A percentile compares a stretch with the other conserved stretches of the same genome.
phyloP scores from a whole-genome alignment of 768 basidiomycete species.

The Lentinula raphanica region DNA sequence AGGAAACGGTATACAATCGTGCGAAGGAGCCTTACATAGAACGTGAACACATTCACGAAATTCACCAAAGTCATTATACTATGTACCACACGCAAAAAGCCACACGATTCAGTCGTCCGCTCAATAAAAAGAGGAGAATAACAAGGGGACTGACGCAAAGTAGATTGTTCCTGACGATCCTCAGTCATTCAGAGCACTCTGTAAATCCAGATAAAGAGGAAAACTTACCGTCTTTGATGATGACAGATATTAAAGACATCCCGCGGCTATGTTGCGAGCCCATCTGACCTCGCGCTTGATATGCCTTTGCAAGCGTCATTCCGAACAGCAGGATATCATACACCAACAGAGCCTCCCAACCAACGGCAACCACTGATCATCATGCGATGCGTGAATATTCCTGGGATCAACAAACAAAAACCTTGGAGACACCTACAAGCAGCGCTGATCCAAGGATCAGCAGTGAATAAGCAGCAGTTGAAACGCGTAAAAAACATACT shows the following conservation, averaged over 20 bases:
- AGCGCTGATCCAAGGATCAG: neutral
- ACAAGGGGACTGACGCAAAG: constrained; percentile 1
- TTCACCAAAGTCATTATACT: neutral
- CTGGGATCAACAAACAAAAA: too few relatives aligned
- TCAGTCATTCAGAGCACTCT: neutral
- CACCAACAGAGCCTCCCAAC: neutral
- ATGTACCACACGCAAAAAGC: too few relatives aligned
- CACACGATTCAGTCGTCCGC: too few relatives aligned
- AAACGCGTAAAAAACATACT: neutral
- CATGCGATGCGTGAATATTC: too few relatives aligned
- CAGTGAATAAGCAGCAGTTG: neutral
- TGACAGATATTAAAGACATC: neutral
- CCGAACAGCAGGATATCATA: neutral
- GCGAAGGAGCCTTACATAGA: neutral
- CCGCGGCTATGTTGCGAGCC: neutral
- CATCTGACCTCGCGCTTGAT: neutral
- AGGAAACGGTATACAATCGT: neutral
- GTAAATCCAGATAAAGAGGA: neutral
- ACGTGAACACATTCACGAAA: neutral
- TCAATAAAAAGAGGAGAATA: too few relatives aligned
- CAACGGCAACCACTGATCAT: neutral
- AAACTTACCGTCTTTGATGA: constrained; percentile 2
- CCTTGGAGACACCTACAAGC: neutral
- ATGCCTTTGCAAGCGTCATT: constrained; percentile 1
- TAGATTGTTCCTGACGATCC: constrained; percentile 1